phyloP scores from a whole-genome alignment of 2,329 filamentous ascomycete genomes.

The Allantophomopsis cytisporea region DNA sequence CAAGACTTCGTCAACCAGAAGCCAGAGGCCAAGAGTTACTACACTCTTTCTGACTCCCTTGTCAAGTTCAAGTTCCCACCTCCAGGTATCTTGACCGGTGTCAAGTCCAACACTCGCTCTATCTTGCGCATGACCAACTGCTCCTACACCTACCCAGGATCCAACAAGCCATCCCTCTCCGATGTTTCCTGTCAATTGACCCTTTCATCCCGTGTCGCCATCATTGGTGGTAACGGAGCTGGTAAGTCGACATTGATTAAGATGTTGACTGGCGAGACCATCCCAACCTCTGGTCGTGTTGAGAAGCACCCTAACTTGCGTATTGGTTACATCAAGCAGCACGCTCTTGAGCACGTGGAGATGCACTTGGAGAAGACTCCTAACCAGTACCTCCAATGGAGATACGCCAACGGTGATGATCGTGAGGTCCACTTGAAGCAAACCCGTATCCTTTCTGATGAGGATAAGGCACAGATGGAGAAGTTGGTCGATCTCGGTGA shows the following conservation, averaged over 20 bases:
- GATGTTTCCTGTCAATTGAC: constrained; percentile 82
- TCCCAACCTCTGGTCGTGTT: constrained; percentile 73
- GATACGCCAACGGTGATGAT: constrained; percentile 93
- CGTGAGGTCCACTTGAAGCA: constrained; percentile 97
- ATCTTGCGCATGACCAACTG: constrained; percentile 93
- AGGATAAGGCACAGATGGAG: constrained; percentile 84
- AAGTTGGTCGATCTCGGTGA: constrained; percentile 77
- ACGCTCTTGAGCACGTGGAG: constrained; percentile 96
- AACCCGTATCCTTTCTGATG: constrained; percentile 75
- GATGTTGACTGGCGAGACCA: constrained; percentile 81
- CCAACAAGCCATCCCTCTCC: constrained; percentile 71
- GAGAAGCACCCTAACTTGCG: constrained; percentile 98
- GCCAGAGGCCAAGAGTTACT: constrained; percentile 95
- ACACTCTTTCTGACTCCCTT: constrained; percentile 77
- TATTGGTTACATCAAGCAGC: constrained; percentile 99
- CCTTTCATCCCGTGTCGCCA: constrained; percentile 84
- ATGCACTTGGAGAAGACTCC: constrained; percentile 99
- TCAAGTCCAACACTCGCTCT: constrained; percentile 87
- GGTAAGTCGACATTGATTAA: constrained; percentile 98
- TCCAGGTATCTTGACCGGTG: constrained; percentile 83
- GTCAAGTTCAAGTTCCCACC: constrained; percentile 98
- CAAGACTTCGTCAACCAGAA: constrained; percentile 75
- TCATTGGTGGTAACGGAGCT: constrained; percentile 94
- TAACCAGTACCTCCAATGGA: constrained; percentile 98
- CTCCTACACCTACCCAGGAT: constrained; percentile 85